Evolutionary conservation across 208 protist species (phyloP), one percentile per base, ranked within the genome.

Genomic region (Acanthamoeba royreba): DNA sequence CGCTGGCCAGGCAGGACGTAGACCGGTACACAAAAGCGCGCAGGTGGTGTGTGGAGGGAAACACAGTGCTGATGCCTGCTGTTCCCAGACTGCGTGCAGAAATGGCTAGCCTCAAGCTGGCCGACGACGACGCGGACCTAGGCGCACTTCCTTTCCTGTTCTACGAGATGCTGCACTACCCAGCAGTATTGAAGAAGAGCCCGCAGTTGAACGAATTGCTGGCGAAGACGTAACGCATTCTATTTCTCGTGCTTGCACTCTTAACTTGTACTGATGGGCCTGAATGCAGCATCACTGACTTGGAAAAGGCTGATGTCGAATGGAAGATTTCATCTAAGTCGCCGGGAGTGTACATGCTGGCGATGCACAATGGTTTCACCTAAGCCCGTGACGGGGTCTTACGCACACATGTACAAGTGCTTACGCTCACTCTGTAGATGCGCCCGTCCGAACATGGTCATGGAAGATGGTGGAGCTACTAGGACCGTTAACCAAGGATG

Each of bases 91-190:
- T 90, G 33, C 43, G 52, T 52, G 38, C 43, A 13, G 83, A 42
- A 15, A 28, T 90, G 13, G 28, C 11, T 2, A 46, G 55, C 35
- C 38, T 90, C 33, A 33, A 90, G 40, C 25, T 22, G 8, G 17
- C 11, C 17, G 9, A 66, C 8, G 83, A 90, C 25, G 40, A 66
- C 15, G 83, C 83, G 2, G 83, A 90, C 28, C 49, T 90, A 0
- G 5, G 3, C 25, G 31, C 52, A 19, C 49, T 90, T 25, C 49
- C 52, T 2, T 33, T 47, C n/a, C 83, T 90, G 22, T 90, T 90
- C 49, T 90, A 90, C 31, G 83, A 90, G 40, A 61, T 90, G 33
- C 40, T 90, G 15, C 46, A 66, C 55, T 90, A 69, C 31, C 83
- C 83, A 15, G 11, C 19, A 25, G 19, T 52, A 33, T 38, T 90